These are phyloP conservation scores for Conidiobolus incongruus DNA, from an alignment of 371 early-diverging fungal species.

Conservation along the genomic window DNA sequence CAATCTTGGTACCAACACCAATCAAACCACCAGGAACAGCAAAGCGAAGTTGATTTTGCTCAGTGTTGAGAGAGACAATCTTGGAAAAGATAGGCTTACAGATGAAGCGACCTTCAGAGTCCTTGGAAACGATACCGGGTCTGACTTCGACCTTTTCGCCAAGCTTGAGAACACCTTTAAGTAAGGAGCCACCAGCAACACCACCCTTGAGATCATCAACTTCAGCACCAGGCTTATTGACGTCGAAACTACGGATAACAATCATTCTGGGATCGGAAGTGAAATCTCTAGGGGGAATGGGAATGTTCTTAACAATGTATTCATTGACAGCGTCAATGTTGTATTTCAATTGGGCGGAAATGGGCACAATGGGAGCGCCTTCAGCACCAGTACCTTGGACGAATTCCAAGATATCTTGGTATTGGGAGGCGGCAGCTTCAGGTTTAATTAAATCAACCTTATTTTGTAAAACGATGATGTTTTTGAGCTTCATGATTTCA, in stretches of 20 bases:
- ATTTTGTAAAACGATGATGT: constrained; percentile 99
- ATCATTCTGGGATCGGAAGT: constrained; percentile 82
- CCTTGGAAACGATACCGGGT: constrained; percentile 95
- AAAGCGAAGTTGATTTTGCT: constrained; percentile 82
- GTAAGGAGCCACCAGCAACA: constrained; percentile 98
- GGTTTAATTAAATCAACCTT: constrained; percentile 99
- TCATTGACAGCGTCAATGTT: constrained; percentile 99
- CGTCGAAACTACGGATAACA: constrained; percentile 99
- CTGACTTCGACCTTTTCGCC: constrained; percentile 98
- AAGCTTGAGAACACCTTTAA: constrained; percentile 84
- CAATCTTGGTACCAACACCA: constrained; percentile 98
- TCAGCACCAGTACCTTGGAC: constrained; percentile 91
- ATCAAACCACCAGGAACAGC: constrained; percentile 99
- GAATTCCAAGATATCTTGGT: constrained; percentile 88
- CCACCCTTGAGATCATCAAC: constrained; percentile 95
- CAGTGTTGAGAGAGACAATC: constrained; percentile 86
- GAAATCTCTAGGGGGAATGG: constrained; percentile 92
- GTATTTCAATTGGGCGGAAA: constrained; percentile 97
- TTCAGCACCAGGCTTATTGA: constrained; percentile 99
- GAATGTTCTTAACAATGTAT: constrained; percentile 97
- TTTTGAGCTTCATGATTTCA: constrained; percentile 97
- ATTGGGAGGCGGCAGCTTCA: constrained; percentile 83
- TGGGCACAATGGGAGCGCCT: constrained; percentile 96
- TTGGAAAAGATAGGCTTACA: constrained; percentile 88
- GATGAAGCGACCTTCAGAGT: constrained; percentile 65